Evolutionary conservation across 2,329 filamentous ascomycete species (phyloP).

Genomic region (Aspergillus pseudonomiae): DNA sequence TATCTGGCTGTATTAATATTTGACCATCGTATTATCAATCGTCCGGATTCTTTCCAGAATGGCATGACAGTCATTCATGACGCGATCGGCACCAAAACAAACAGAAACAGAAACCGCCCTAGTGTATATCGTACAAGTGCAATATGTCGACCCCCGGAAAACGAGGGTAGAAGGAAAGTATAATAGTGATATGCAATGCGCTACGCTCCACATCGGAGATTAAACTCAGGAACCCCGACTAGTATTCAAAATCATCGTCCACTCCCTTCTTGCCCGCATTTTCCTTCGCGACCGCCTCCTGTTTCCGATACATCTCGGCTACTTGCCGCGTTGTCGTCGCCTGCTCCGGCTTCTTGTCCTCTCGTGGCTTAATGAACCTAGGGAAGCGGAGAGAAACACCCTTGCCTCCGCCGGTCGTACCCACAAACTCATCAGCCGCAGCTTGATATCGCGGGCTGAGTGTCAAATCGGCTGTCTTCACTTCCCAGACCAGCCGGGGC

Average conservation of each 20-base stretch:
- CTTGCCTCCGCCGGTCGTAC: slow-evolving; percentile 66
- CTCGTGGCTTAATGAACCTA: slow-evolving; percentile 84
- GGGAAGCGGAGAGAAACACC: slow-evolving; percentile 92
- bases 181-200: background rate
- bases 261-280: slow-evolving; percentile 85
- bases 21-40: background rate
- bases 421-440: slow-evolving; percentile 79
- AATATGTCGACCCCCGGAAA: background rate
- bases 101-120: background rate
- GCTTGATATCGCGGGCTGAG: slow-evolving; percentile 91
- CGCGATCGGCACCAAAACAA: background rate
- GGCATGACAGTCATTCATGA: background rate
- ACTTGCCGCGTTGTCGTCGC: slow-evolving; percentile 84
- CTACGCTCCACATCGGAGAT: background rate
- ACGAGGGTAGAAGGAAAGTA: background rate
- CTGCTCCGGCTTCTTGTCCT: slow-evolving; percentile 94
- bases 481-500: slow-evolving; percentile 92
- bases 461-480: slow-evolving; percentile 94
- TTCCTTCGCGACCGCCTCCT: slow-evolving; percentile 85
- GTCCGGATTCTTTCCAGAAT: background rate
- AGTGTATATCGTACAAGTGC: background rate
- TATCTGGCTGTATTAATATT: background rate
- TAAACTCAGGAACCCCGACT: background rate
- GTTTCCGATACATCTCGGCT: slow-evolving; percentile 94
- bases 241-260: slow-evolving; percentile 99